Percentiles rank a stretch among this genome's conserved stretches.
Conservation (phyloP, 2,329 filamentous ascomycete genomes). For the Colletotrichum zoysiae region DNA sequence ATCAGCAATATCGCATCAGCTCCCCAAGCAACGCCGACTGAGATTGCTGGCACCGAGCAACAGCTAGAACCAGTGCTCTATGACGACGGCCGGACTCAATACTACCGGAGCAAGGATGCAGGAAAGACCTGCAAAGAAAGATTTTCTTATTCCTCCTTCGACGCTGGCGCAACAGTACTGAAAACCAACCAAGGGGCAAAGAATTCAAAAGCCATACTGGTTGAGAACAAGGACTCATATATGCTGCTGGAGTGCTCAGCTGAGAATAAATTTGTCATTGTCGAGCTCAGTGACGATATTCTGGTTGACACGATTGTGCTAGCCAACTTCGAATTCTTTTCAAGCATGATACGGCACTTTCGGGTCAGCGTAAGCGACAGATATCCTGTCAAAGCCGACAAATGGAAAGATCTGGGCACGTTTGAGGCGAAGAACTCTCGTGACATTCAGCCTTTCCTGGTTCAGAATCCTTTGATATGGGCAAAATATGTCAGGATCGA, state of each 20-base stretch:
- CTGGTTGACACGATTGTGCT: slow-evolving; percentile 96
- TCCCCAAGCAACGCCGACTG: slow-evolving; percentile 30
- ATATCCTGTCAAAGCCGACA: slow-evolving; percentile 91
- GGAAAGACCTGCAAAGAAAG: slow-evolving; percentile 98
- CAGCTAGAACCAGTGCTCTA: slow-evolving; percentile 58
- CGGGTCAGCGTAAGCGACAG: slow-evolving; percentile 92
- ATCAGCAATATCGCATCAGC: slow-evolving; percentile 46
- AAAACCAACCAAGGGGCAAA: slow-evolving; percentile 91
- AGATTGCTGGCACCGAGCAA: slow-evolving; percentile 38
- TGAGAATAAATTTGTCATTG: slow-evolving; percentile 91
- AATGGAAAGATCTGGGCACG: slow-evolving; percentile 89
- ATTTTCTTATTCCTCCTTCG: slow-evolving; percentile 97
- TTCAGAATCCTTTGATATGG: slow-evolving; percentile 97
- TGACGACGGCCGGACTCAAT: slow-evolving; percentile 63
- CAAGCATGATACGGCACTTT: slow-evolving; percentile 93
- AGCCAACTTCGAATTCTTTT: slow-evolving; percentile 99
- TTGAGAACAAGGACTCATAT: slow-evolving; percentile 98
- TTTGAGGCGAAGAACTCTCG: slow-evolving; percentile 94
- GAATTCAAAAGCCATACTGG: slow-evolving; percentile 87
- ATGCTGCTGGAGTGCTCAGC: slow-evolving; percentile 94
- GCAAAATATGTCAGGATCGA: slow-evolving; percentile 93
- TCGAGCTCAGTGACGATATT: slow-evolving; percentile 89
- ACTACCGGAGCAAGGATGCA: slow-evolving; percentile 86
- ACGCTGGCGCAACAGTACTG: slow-evolving; percentile 92
- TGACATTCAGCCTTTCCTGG: slow-evolving; percentile 92